Conservation (phyloP, 495 filamentous ascomycete species). For the Parathielavia hyrcaniae region DNA sequence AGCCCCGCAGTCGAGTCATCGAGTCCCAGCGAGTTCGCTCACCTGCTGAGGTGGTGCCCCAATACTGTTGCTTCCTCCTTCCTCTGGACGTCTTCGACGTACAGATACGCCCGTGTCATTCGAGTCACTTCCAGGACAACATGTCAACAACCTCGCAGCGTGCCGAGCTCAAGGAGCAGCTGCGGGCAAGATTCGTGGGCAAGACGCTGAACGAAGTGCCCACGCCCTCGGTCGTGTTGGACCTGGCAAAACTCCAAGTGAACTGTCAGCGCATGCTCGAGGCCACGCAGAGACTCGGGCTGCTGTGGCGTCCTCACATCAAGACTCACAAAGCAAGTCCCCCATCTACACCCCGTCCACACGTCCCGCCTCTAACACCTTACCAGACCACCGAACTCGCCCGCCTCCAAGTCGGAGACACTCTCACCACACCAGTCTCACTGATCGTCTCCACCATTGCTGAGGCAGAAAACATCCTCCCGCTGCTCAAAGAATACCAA, state of each 20-base stretch:
- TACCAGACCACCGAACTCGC: slow-evolving; percentile 59
- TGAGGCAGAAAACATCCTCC: slow-evolving; percentile 65
- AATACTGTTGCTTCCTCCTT: too few relatives aligned
- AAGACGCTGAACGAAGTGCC: slow-evolving; percentile 55
- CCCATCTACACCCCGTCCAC: neutral
- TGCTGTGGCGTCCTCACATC: slow-evolving; percentile 74
- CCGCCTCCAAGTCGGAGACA: slow-evolving; percentile 62
- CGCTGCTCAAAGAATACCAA: slow-evolving; percentile 55
- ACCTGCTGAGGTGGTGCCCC: too few relatives aligned
- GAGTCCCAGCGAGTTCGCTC: too few relatives aligned
- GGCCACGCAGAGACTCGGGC: slow-evolving; percentile 49
- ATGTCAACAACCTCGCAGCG: slow-evolving; percentile 20
- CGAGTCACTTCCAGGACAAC: neutral
- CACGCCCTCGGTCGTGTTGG: slow-evolving; percentile 64
- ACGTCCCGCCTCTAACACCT: slow-evolving; percentile 5
- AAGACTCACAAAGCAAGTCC: slow-evolving; percentile 74
- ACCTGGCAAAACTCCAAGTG: slow-evolving; percentile 56
- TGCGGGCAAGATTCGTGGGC: slow-evolving; percentile 52
- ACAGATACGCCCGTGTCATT: too few relatives aligned
- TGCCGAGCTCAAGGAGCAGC: slow-evolving; percentile 36
- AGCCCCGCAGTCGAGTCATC: too few relatives aligned
- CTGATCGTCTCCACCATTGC: slow-evolving; percentile 72
- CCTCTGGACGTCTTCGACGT: too few relatives aligned
- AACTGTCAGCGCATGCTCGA: slow-evolving; percentile 74
- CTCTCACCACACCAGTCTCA: slow-evolving; percentile 46